Evolutionary conservation across 2,329 filamentous ascomycete genomes (phyloP).

Genomic region (Colletotrichum tropicicola): DNA sequence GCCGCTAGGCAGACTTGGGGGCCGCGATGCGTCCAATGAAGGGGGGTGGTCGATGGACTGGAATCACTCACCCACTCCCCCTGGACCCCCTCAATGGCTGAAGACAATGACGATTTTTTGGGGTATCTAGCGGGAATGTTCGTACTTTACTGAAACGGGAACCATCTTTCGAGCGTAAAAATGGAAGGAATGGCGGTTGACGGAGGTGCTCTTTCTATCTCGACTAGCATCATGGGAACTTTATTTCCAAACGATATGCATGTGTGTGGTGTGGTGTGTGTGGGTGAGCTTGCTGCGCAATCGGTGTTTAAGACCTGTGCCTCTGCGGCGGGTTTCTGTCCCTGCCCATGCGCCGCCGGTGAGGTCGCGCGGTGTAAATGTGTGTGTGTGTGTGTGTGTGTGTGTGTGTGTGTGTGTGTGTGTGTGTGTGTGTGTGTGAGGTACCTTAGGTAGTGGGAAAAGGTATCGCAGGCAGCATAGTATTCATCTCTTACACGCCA

Average conservation of each 20-base stretch:
- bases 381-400: neutral
- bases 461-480: neutral
- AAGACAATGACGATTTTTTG: neutral
- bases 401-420: neutral
- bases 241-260: conserved; percentile 8
- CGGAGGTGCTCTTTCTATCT: too few relatives aligned
- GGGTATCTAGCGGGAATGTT: neutral
- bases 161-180: conserved; percentile 17
- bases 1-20: conserved; percentile 18
- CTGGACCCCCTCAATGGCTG: neutral
- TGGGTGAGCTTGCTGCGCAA: too few relatives aligned
- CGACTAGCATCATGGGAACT: too few relatives aligned
- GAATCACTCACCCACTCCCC: too few relatives aligned
- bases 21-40: neutral
- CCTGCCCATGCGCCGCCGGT: neutral
- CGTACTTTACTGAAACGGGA: conserved; percentile 9
- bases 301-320: neutral
- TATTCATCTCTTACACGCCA: conserved; percentile 25
- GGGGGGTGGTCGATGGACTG: neutral
- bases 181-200: neutral
- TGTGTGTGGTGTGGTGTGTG: too few relatives aligned
- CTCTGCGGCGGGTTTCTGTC: neutral
- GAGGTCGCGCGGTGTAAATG: too few relatives aligned
- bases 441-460: neutral
- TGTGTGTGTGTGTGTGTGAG: too few relatives aligned